These are phyloP conservation scores for Dissophora globulifera DNA, from an alignment of 192 early-diverging fungal species.

Conservation along the genomic window DNA sequence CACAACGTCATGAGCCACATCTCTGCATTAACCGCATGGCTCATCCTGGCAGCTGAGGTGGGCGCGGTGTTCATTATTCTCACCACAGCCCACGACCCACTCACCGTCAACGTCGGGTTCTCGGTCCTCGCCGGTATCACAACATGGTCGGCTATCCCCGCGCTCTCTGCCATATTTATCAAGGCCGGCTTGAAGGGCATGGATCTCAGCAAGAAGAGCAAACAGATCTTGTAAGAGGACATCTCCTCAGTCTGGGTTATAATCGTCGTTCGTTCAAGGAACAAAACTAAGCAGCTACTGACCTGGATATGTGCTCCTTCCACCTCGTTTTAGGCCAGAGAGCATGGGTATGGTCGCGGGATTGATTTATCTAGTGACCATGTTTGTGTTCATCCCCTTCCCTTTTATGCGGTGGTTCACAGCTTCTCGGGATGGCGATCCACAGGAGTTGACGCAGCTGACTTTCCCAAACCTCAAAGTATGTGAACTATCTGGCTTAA, in stretches of 20 bases:
- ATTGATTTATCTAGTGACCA: constrained; percentile 84
- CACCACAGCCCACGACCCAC: constrained; percentile 74
- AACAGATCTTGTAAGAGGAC: constrained; percentile 73
- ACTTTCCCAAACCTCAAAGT: constrained; percentile 83
- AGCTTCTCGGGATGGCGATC: constrained; percentile 40
- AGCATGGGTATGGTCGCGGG: constrained; percentile 93
- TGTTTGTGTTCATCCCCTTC: constrained; percentile 95
- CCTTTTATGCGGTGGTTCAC: constrained; percentile 90
- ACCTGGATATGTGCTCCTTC: too few species aligned
- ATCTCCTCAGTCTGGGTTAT: too few species aligned
- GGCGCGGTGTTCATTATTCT: constrained; percentile 61
- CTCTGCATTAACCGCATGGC: constrained; percentile 36
- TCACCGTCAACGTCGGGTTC: constrained; percentile 76
- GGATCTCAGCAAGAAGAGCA: constrained; percentile 81
- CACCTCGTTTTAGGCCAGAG: too few species aligned
- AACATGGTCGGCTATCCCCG: constrained; percentile 79
- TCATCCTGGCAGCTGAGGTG: constrained; percentile 35
- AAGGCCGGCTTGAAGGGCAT: constrained; percentile 80
- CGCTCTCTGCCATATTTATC: constrained; percentile 75
- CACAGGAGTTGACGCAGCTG: constrained; percentile 52
- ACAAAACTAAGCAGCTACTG: too few species aligned
- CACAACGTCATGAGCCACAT: constrained; percentile 27
- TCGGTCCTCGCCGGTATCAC: constrained; percentile 75
- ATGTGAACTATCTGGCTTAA: constrained; percentile 1
- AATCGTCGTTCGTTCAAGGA: neutral